A percentile compares a stretch with the other conserved stretches of the same genome.
Conservation (phyloP, 176 grass and related monocot species). For the Musa troglodytarum region DNA sequence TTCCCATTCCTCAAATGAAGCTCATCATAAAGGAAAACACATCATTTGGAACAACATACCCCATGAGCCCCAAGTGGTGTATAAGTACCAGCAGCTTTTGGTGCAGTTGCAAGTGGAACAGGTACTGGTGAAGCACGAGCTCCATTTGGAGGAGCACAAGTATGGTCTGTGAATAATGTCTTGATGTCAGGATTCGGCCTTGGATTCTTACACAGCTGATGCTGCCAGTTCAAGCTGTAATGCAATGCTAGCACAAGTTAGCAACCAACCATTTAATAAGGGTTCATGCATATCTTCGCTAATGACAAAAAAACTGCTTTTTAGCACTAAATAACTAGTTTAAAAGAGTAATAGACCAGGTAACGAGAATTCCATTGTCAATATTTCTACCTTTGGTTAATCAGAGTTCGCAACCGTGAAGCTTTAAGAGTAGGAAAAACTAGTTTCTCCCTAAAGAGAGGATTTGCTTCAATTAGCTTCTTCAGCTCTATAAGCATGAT, state of each 20-base stretch:
- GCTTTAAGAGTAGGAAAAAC: constrained; percentile 83
- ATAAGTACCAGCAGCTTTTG: constrained; percentile 64
- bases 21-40: constrained; percentile 3
- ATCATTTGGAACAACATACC: constrained; percentile 34
- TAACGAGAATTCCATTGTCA: background rate
- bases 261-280: background rate
- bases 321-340: background rate
- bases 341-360: background rate
- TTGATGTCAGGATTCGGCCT: constrained; percentile 91
- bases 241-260: constrained; percentile 13
- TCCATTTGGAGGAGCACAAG: constrained; percentile 64
- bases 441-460: constrained; percentile 92
- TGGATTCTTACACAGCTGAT: constrained; percentile 98
- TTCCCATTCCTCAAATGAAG: background rate
- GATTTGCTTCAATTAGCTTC: constrained; percentile 96
- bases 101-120: constrained; percentile 73
- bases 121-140: constrained; percentile 62
- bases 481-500: constrained; percentile 96
- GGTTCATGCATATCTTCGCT: too few species aligned
- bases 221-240: constrained; percentile 97
- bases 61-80: constrained; percentile 54
- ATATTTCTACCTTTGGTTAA: constrained; percentile 78
- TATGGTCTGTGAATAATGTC: constrained; percentile 92
- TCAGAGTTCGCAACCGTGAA: constrained; percentile 82
- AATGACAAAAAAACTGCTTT: too few species aligned